A percentile compares a stretch with the other conserved stretches of the same genome.
phyloP scores from a whole-genome alignment of 2,329 filamentous ascomycete species.

The Epichloe aotearoae region DNA sequence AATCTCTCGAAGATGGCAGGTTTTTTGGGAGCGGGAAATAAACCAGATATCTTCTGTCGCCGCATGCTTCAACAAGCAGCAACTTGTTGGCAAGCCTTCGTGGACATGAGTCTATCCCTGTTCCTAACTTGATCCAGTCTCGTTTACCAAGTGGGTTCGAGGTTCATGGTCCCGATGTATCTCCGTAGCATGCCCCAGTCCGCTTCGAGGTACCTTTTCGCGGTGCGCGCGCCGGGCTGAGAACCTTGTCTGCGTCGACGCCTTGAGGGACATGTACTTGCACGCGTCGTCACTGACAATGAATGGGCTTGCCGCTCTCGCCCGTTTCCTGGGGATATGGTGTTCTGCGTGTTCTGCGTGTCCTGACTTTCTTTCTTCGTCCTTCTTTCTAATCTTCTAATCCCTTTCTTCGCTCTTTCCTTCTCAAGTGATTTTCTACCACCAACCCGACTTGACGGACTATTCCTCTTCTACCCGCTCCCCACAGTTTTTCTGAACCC shows the following conservation, averaged over 20 bases:
- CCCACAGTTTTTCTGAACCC: constrained; percentile 9
- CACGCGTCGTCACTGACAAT: background rate
- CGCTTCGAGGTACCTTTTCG: constrained; percentile 6
- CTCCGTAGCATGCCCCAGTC: constrained; percentile 1
- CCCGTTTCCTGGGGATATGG: constrained; percentile 1
- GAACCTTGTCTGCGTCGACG: constrained; percentile 6
- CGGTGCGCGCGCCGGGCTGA: background rate
- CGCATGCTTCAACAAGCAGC: background rate
- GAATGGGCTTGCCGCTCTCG: constrained; percentile 2
- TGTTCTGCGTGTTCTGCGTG: background rate
- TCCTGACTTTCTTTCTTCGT: background rate
- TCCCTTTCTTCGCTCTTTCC: background rate
- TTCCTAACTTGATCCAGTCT: background rate
- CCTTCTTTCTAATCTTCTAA: background rate
- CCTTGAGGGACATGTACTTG: constrained; percentile 1
- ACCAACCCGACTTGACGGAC: background rate
- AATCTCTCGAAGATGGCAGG: background rate
- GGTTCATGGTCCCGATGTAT: constrained; percentile 4
- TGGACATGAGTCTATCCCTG: background rate
- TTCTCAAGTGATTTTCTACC: background rate
- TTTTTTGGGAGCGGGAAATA: background rate
- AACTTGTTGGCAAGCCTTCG: background rate
- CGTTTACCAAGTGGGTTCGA: background rate
- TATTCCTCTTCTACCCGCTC: constrained; percentile 5
- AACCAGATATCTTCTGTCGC: background rate